Evolutionary conservation across 75 land plant genomes (phyloP).

Genomic region (Gnetum montanum): DNA sequence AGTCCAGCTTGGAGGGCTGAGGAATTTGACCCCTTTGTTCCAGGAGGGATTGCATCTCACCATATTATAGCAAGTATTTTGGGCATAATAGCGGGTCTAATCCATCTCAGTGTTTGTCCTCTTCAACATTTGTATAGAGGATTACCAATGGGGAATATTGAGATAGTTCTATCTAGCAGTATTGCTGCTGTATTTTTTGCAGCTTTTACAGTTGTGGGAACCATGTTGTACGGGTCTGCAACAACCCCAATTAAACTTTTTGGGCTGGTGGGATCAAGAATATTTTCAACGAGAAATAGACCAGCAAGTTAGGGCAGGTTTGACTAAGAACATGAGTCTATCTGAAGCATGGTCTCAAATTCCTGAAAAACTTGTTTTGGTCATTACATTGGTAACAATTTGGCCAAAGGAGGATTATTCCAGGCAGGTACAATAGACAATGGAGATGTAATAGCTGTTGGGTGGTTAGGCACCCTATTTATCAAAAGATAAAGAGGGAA

Average conservation of each 20-base stretch:
- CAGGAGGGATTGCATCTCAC: background rate
- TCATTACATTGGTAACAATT: slow-evolving; percentile 21
- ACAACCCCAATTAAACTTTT: slow-evolving; percentile 7
- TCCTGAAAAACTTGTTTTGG: slow-evolving; percentile 12
- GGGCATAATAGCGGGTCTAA: slow-evolving; percentile 1
- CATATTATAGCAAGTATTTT: background rate
- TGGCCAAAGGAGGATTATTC: slow-evolving; percentile 17
- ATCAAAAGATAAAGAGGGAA: slow-evolving; percentile 14
- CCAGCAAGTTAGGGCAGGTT: background rate
- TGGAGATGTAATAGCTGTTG: slow-evolving; percentile 23
- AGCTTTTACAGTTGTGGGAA: slow-evolving; percentile 11
- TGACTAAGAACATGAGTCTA: background rate
- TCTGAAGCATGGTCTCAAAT: slow-evolving; percentile 15
- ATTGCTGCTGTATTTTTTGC: slow-evolving; percentile 10
- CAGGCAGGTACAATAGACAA: slow-evolving; percentile 14
- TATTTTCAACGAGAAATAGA: slow-evolving; percentile 14
- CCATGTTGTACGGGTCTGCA: slow-evolving; percentile 14
- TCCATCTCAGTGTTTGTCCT: background rate
- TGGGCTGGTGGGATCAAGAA: slow-evolving; percentile 6
- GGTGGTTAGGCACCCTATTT: slow-evolving; percentile 15
- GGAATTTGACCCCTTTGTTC: background rate
- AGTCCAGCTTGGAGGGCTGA: background rate
- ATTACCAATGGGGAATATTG: background rate
- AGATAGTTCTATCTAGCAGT: slow-evolving; percentile 1
- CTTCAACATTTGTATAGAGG: background rate